phyloP scores from a whole-genome alignment of 1,284 basidiomycete species.

The Cerioporus squamosus region DNA sequence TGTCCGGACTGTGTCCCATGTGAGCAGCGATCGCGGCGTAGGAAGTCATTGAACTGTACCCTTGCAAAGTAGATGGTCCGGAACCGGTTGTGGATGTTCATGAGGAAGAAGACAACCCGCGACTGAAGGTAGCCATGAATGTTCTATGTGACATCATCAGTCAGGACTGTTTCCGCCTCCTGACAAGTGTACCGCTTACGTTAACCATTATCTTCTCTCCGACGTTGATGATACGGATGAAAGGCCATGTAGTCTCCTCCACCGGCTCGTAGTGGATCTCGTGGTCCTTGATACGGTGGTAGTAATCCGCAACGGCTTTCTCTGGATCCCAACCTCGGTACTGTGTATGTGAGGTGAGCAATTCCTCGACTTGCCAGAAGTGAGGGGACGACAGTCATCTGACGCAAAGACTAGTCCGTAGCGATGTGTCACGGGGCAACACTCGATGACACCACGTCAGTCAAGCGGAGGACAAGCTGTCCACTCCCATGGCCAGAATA shows the following conservation, averaged over 20 bases:
- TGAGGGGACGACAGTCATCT: too few relatives aligned
- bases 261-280: constrained; percentile 91
- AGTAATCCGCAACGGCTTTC: constrained; percentile 91
- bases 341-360: constrained; percentile 42
- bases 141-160: constrained; percentile 54
- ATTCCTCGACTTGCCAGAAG: too few relatives aligned
- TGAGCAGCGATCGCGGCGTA: neutral
- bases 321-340: constrained; percentile 95
- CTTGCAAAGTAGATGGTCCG: constrained; percentile 93
- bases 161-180: neutral
- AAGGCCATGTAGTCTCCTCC: constrained; percentile 85
- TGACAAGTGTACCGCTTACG: constrained; percentile 45
- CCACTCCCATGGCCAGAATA: too few relatives aligned
- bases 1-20: constrained; percentile 73
- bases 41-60: constrained; percentile 48
- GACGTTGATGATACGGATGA: constrained; percentile 95
- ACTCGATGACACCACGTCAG: too few relatives aligned
- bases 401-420: too few relatives aligned
- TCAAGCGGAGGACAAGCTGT: too few relatives aligned
- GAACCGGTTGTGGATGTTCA: constrained; percentile 96
- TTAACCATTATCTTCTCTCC: constrained; percentile 95
- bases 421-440: too few relatives aligned
- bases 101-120: constrained; percentile 93
- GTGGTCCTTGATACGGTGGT: constrained; percentile 85
- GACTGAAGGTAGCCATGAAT: constrained; percentile 90